Base-by-base conservation (phyloP, 257 asterid species). In the Mitragyna speciosa region DNA sequence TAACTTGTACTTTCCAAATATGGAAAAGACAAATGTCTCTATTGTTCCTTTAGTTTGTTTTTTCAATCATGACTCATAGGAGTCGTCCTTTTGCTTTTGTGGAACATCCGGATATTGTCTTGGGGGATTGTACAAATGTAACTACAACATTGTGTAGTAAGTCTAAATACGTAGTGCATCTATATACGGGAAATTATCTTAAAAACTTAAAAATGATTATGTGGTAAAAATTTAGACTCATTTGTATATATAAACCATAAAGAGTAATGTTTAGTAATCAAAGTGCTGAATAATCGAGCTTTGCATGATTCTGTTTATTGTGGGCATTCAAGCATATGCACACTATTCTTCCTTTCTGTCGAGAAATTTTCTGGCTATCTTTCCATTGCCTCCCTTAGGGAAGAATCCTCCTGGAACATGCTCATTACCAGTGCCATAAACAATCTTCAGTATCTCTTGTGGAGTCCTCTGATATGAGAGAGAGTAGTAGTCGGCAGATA, bases 351-450 rank as follows among this genome's bases (percentile, higher is more conserved):
- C 20, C 1, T n/a, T 0, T 49, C 26, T 39, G 36, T 56, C 30
- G 20, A 80, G 80, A 8, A 69, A 76, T 6, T n/a, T 4, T 72
- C 51, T 70, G 12, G 94, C 94, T 19, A 90, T 88, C 61, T 68
- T 84, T 19, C 94, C 92, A 70, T 83, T 83, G 24, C 72, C 90
- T 8, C 94, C 92, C 24, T 54, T 12, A 0, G 91, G 94, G 24
- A 17, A 88, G 79, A 87, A 87, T 16, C 89, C 87, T 0, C 91
- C 91, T 7, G 90, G 90, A 0, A 68, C 52, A 51, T 54, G 78
- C 77, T 87, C 90, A 36, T 86, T 14, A 1, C 91, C 87, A 0
- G 89, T 82, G 16, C 73, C 67, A 59, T 88, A 87, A 15, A 83
- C 80, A 2, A 82, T 83, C 77, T 86, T 76, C 5, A 84, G 82